These are phyloP conservation scores for Mortierella alpina DNA, from an alignment of 192 early-diverging fungal species.

Conservation along the genomic window DNA sequence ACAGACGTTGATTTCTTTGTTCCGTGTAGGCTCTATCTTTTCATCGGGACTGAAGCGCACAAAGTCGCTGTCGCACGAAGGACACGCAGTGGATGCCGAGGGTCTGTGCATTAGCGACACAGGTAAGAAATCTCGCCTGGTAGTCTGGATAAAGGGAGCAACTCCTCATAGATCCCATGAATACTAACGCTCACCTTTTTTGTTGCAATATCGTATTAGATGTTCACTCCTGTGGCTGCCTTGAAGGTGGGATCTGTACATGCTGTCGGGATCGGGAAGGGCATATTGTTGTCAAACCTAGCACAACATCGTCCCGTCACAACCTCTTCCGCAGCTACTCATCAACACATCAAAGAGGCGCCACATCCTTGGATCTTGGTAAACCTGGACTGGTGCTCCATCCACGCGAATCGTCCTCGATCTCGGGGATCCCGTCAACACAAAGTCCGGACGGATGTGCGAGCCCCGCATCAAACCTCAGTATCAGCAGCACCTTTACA, in stretches of 20 bases:
- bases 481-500: constrained; percentile 9
- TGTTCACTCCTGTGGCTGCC: constrained; percentile 20
- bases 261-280: constrained; percentile 38
- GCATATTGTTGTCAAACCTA: constrained; percentile 28
- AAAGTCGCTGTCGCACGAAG: constrained; percentile 18
- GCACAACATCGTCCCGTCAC: constrained; percentile 11
- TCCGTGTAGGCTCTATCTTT: background rate
- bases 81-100: background rate
- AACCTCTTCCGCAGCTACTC: constrained; percentile 19
- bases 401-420: background rate
- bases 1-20: too few species aligned
- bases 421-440: background rate
- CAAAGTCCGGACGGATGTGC: constrained; percentile 28
- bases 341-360: constrained; percentile 1
- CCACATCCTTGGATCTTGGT: constrained; percentile 8
- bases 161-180: background rate
- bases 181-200: background rate
- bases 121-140: too few species aligned
- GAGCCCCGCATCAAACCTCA: constrained; percentile 15
- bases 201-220: constrained; percentile 5
- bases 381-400: constrained; percentile 1
- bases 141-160: background rate
- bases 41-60: constrained; percentile 7
- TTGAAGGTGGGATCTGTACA: constrained; percentile 25
- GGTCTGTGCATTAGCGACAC: background rate